Conservation (phyloP, 805 yeast genomes). For the Ogataea dorogensis region DNA sequence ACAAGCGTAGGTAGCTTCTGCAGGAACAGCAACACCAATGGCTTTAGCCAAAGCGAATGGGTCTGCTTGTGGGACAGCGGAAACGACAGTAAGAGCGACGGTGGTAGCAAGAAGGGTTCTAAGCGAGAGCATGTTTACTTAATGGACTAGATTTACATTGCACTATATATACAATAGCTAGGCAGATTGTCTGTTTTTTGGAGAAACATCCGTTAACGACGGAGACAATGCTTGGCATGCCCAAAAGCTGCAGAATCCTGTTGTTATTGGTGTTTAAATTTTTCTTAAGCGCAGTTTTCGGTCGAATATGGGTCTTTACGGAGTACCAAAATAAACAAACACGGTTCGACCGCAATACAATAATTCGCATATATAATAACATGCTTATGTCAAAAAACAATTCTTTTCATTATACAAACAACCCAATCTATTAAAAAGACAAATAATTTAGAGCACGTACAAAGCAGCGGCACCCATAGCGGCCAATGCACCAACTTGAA, state of each 20-base stretch:
- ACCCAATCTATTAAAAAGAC: background rate
- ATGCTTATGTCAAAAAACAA: background rate
- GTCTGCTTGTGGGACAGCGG: constrained; percentile 23
- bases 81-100: constrained; percentile 6
- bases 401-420: background rate
- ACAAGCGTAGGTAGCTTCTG: constrained; percentile 34
- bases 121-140: constrained; percentile 10
- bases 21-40: constrained; percentile 29
- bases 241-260: background rate
- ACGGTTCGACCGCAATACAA: background rate
- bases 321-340: background rate
- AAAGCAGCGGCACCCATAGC: constrained; percentile 30
- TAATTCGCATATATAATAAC: background rate
- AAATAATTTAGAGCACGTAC: constrained; percentile 22
- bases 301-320: background rate
- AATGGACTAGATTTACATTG: background rate
- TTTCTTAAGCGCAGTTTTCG: constrained; percentile 12
- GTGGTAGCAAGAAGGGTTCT: constrained; percentile 8
- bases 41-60: constrained; percentile 33
- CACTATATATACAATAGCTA: background rate
- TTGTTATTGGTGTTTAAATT: constrained; percentile 2
- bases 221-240: background rate
- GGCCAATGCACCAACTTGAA: constrained; percentile 28
- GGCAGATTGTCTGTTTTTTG: constrained; percentile 1
- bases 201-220: constrained; percentile 1